A percentile compares a stretch with the other conserved stretches of the same genome.
These are phyloP conservation scores for Bretschneidera sinensis DNA, from an alignment of 345 rosid species.

Conservation along the genomic window DNA sequence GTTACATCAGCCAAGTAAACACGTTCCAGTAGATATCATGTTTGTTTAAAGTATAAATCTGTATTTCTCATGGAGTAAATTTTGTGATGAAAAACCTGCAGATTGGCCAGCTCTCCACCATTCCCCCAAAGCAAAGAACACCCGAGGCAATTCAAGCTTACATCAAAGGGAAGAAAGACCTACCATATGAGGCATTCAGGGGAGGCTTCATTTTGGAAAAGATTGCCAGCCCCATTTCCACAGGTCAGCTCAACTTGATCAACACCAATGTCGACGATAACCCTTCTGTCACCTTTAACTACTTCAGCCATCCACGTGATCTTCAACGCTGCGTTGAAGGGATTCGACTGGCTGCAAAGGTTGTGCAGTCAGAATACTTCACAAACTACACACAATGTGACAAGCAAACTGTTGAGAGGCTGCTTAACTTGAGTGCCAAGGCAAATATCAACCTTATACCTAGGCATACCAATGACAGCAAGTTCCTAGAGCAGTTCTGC, in stretches of 20 bases:
- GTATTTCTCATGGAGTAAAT: background rate
- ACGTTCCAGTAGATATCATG: background rate
- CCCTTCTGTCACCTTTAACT: constrained; percentile 87
- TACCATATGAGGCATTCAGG: constrained; percentile 72
- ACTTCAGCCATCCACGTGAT: constrained; percentile 75
- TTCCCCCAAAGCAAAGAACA: constrained; percentile 67
- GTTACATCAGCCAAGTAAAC: no score
- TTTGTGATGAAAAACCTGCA: constrained; percentile 11
- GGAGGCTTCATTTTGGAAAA: constrained; percentile 97
- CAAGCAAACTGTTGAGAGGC: constrained; percentile 44
- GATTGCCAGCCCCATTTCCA: constrained; percentile 61
- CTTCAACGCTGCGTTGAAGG: constrained; percentile 70
- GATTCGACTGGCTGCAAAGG: constrained; percentile 49
- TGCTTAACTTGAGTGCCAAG: constrained; percentile 59
- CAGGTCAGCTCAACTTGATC: constrained; percentile 61
- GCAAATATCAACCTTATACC: constrained; percentile 86
- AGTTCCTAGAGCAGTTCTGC: constrained; percentile 91
- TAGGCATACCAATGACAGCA: constrained; percentile 68
- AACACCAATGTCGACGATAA: constrained; percentile 72
- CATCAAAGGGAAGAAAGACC: constrained; percentile 42
- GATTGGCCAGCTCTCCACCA: constrained; percentile 77
- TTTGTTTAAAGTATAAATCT: background rate
- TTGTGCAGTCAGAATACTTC: constrained; percentile 60
- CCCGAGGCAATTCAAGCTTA: constrained; percentile 55
- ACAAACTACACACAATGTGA: constrained; percentile 53